These are phyloP conservation scores for Backusella parvicylindrica DNA, from an alignment of 192 early-diverging fungal species.

Conservation along the genomic window DNA sequence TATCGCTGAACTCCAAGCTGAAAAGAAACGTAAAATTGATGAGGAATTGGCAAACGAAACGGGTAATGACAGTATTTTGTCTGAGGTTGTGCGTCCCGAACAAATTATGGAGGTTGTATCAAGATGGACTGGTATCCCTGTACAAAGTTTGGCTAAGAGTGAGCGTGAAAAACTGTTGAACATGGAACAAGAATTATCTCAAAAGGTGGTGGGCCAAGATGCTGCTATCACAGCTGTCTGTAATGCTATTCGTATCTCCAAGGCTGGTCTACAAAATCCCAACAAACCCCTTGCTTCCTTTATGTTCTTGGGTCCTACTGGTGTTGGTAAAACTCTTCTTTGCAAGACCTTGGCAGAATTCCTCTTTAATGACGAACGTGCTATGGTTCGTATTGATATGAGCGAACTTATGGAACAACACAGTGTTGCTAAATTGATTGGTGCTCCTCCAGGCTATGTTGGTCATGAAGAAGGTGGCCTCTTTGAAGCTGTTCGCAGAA, in stretches of 20 bases:
- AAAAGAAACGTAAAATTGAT: conserved; percentile 53
- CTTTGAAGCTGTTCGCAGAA: conserved; percentile 75
- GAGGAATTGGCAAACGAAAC: conserved; percentile 55
- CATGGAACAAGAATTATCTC: conserved; percentile 70
- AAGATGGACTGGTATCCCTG: conserved; percentile 96
- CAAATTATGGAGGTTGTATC: conserved; percentile 93
- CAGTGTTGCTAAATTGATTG: conserved; percentile 66
- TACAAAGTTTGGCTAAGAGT: conserved; percentile 79
- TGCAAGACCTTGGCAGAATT: conserved; percentile 76
- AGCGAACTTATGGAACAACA: conserved; percentile 66
- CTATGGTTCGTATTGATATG: conserved; percentile 78
- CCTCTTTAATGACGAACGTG: conserved; percentile 69
- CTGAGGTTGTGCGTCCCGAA: conserved; percentile 85
- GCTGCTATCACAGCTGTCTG: conserved; percentile 64
- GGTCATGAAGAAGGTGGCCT: conserved; percentile 78
- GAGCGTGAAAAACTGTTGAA: conserved; percentile 84
- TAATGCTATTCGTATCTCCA: conserved; percentile 72
- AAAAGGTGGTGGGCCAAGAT: conserved; percentile 83
- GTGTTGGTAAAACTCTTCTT: conserved; percentile 78
- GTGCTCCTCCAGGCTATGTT: conserved; percentile 78
- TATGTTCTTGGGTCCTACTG: conserved; percentile 83
- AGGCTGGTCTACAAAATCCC: conserved; percentile 74
- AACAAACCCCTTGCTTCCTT: conserved; percentile 73
- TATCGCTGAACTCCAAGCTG: conserved; percentile 67
- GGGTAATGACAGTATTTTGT: conserved; percentile 55